Conservation (phyloP, 148 eudicot genomes). For the Amaranthus hypochondriacus region DNA sequence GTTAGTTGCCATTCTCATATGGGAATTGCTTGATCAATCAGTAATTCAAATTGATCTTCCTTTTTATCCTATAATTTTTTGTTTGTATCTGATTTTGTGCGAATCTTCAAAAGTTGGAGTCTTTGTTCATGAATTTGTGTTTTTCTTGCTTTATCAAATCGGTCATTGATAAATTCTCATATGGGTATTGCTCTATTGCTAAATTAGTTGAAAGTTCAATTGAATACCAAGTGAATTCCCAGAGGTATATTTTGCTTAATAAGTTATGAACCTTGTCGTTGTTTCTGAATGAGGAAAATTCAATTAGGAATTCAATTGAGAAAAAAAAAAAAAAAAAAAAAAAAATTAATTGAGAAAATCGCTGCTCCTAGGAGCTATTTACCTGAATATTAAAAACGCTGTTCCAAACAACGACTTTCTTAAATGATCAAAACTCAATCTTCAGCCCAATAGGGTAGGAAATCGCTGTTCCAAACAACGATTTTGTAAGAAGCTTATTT, state of each 20-base stretch:
- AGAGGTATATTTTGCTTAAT: not conserved
- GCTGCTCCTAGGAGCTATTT: too few species aligned
- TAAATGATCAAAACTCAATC: too few species aligned
- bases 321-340: too few species aligned
- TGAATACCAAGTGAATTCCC: too few species aligned
- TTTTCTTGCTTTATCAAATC: not conserved
- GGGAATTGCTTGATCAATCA: not conserved
- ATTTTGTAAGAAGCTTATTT: too few species aligned
- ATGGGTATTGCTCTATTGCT: conserved; percentile 4
- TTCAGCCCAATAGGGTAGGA: too few species aligned
- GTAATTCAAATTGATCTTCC: conserved; percentile 12
- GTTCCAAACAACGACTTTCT: too few species aligned
- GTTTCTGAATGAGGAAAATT: not conserved
- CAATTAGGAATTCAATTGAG: too few species aligned
- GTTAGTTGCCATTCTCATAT: not conserved
- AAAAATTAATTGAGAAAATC: too few species aligned
- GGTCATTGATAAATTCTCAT: not conserved
- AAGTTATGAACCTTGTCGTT: not conserved
- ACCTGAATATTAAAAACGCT: too few species aligned
- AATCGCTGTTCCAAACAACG: too few species aligned
- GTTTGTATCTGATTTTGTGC: not conserved
- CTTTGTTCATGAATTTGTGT: not conserved
- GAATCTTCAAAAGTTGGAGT: too few species aligned
- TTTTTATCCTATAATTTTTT: conserved; percentile 2
- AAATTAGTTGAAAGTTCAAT: not conserved